These are phyloP conservation scores for Penicillium sp. DNA, from an alignment of 2,329 filamentous ascomycete species.

Conservation along the genomic window DNA sequence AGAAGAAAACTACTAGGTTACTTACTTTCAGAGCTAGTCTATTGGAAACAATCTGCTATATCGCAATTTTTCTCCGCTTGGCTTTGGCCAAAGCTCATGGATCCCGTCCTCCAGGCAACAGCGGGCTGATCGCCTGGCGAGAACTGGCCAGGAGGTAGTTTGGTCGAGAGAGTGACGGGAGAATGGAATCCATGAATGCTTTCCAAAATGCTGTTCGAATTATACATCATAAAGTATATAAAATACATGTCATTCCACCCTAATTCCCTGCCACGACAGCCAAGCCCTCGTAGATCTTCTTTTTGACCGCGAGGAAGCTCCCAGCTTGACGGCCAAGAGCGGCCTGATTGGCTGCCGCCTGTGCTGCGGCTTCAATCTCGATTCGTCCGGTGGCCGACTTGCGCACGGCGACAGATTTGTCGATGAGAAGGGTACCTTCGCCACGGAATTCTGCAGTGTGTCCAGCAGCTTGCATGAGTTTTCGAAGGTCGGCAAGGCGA, in stretches of 20 bases:
- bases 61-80: too few species aligned
- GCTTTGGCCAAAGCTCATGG: too few species aligned
- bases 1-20: background rate
- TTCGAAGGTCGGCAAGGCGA: constrained; percentile 81
- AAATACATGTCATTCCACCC: constrained; percentile 24
- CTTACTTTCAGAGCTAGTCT: too few species aligned
- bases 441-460: constrained; percentile 91
- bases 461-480: constrained; percentile 77
- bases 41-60: too few species aligned
- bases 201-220: constrained; percentile 4
- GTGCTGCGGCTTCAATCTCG: constrained; percentile 78
- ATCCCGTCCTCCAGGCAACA: too few species aligned
- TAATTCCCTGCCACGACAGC: constrained; percentile 81
- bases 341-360: constrained; percentile 49
- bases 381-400: constrained; percentile 87
- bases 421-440: constrained; percentile 87
- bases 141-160: too few species aligned
- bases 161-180: too few species aligned
- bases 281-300: constrained; percentile 88
- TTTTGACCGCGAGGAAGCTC: constrained; percentile 85
- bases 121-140: too few species aligned
- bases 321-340: constrained; percentile 55
- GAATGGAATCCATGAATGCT: background rate
- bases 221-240: constrained; percentile 12
- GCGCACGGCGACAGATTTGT: constrained; percentile 81